Conservation (phyloP, 768 basidiomycete species). For the Xerocomus brunneocitrinus region DNA sequence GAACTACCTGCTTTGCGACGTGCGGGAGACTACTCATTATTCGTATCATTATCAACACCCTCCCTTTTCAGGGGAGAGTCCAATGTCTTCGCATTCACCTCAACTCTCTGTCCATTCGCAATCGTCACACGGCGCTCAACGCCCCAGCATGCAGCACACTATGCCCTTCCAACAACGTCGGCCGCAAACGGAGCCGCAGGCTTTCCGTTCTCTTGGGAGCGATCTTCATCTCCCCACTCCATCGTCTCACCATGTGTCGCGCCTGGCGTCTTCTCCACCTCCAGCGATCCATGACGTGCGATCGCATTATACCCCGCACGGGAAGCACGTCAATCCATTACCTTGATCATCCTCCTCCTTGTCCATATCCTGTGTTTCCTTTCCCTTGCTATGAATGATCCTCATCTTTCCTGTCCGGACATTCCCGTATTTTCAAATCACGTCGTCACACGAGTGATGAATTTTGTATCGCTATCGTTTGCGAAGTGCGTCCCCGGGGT, state of each 20-base stretch:
- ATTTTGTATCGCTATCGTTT: slow-evolving; percentile 33
- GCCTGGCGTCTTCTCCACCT: slow-evolving; percentile 42
- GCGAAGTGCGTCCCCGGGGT: slow-evolving; percentile 16
- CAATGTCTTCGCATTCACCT: slow-evolving; percentile 42
- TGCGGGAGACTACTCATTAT: slow-evolving; percentile 46
- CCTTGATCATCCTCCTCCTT: slow-evolving; percentile 34
- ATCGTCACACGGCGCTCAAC: slow-evolving; percentile 30
- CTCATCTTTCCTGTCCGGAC: slow-evolving; percentile 23
- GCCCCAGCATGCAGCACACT: slow-evolving; percentile 39
- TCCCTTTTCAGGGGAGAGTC: slow-evolving; percentile 42
- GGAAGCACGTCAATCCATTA: slow-evolving; percentile 45
- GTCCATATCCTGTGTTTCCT: slow-evolving; percentile 14
- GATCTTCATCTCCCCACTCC: slow-evolving; percentile 49
- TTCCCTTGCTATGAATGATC: slow-evolving; percentile 20
- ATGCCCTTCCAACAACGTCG: slow-evolving; percentile 54
- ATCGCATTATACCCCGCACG: slow-evolving; percentile 37
- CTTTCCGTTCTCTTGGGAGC: slow-evolving; percentile 43
- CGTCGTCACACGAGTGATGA: slow-evolving; percentile 20
- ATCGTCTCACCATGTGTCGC: slow-evolving; percentile 36
- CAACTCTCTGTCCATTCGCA: slow-evolving; percentile 36
- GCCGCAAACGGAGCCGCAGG: slow-evolving; percentile 54
- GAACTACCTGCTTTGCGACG: slow-evolving; percentile 42
- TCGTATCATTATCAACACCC: slow-evolving; percentile 51
- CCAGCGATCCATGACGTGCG: slow-evolving; percentile 35
- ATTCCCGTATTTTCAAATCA: slow-evolving; percentile 28